Evolutionary conservation across 495 filamentous ascomycete species (phyloP).

Genomic region (Neurospora sp.): DNA sequence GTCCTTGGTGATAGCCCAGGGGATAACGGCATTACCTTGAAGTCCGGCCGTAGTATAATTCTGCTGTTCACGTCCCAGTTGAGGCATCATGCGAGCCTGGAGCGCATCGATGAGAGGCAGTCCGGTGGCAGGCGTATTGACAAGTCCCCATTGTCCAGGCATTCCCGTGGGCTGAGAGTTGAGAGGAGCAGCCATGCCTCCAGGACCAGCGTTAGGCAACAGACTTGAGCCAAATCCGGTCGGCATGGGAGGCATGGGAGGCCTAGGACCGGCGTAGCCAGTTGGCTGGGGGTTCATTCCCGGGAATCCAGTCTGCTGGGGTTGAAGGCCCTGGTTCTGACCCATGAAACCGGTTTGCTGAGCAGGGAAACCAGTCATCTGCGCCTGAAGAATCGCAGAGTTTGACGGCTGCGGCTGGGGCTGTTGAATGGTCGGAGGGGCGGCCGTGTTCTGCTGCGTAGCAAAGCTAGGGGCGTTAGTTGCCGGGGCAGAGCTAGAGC

Average conservation of each 20-base stretch:
- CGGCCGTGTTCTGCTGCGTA: constrained; percentile 49
- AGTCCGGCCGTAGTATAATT: constrained; percentile 76
- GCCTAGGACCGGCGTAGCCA: constrained; percentile 63
- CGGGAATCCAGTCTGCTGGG: constrained; percentile 48
- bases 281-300: constrained; percentile 43
- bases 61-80: constrained; percentile 82
- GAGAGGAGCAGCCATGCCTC: constrained; percentile 47
- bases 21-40: constrained; percentile 87
- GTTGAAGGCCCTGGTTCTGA: constrained; percentile 38
- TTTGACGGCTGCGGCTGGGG: constrained; percentile 76
- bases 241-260: constrained; percentile 93
- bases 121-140: constrained; percentile 83
- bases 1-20: constrained; percentile 98
- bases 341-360: constrained; percentile 38
- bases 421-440: constrained; percentile 69
- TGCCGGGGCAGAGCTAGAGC: constrained; percentile 27
- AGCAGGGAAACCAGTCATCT: constrained; percentile 66
- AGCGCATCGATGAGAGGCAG: constrained; percentile 89
- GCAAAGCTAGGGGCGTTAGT: constrained; percentile 76
- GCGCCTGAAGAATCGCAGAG: constrained; percentile 58
- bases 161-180: constrained; percentile 90
- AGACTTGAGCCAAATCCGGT: constrained; percentile 62
- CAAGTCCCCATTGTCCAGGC: constrained; percentile 97
- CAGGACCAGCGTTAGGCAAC: constrained; percentile 49
- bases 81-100: constrained; percentile 96